phyloP scores from a whole-genome alignment of 306 rosid species.

The Nissolia schottii region DNA sequence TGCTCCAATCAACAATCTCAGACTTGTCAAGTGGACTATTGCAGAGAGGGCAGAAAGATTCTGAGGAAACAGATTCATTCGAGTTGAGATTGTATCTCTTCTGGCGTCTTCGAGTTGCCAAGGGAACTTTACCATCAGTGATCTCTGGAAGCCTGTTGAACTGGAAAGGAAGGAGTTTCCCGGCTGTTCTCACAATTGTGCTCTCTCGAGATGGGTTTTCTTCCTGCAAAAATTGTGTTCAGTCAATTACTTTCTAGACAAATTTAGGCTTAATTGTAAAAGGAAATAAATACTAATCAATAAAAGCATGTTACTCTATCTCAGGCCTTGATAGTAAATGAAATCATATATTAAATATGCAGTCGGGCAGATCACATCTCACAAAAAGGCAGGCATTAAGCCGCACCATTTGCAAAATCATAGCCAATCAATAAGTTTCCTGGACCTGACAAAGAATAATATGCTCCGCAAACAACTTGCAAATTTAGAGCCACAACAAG shows the following conservation, averaged over 20 bases:
- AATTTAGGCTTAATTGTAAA: background rate
- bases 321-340: background rate
- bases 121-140: constrained; percentile 55
- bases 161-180: constrained; percentile 87
- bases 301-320: constrained; percentile 15
- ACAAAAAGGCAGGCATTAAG: background rate
- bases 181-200: constrained; percentile 93
- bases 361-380: background rate
- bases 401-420: background rate
- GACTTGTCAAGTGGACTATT: constrained; percentile 71
- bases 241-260: background rate
- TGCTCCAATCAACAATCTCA: constrained; percentile 47
- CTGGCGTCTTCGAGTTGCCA: constrained; percentile 80
- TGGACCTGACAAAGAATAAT: background rate
- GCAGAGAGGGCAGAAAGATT: constrained; percentile 75
- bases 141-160: constrained; percentile 82
- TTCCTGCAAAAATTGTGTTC: constrained; percentile 44
- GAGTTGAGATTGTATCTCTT: constrained; percentile 74
- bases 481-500: background rate
- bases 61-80: constrained; percentile 69
- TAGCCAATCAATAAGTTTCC: background rate
- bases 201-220: constrained; percentile 93
- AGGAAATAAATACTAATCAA: background rate
- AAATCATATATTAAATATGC: background rate
- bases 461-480: background rate